Evolutionary conservation across 2,329 filamentous ascomycete genomes (phyloP).

Genomic region (Dactylellina cionopaga): DNA sequence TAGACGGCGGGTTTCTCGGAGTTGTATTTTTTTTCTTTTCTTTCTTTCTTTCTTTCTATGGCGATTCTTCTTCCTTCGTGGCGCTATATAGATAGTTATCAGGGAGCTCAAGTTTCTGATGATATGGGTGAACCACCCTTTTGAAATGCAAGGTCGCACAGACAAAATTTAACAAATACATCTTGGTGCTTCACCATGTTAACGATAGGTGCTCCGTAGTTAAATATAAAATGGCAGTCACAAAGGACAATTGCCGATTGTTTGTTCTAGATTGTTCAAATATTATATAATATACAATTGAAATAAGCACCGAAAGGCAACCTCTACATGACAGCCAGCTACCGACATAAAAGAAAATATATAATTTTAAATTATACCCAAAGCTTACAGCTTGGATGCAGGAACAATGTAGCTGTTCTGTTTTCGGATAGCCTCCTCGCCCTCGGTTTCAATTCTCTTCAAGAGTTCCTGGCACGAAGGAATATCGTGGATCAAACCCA

Average conservation of each 20-base stretch:
- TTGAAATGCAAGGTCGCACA: background rate
- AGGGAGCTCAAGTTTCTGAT: conserved; percentile 1
- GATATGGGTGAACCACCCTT: conserved; percentile 5
- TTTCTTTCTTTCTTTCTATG: background rate
- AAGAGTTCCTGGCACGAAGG: conserved; percentile 77
- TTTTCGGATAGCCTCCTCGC: conserved; percentile 72
- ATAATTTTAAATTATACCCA: conserved; percentile 1
- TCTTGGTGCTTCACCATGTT: background rate
- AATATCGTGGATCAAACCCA: conserved; percentile 85
- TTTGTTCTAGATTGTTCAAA: background rate
- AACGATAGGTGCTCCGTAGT: too few species aligned
- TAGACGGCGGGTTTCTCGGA: conserved; percentile 21
- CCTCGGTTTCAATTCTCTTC: conserved; percentile 79
- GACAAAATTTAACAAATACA: background rate
- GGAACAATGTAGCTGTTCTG: conserved; percentile 68
- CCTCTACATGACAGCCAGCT: conserved; percentile 4
- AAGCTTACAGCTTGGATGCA: conserved; percentile 68
- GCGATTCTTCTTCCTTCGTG: background rate
- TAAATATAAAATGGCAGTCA: background rate
- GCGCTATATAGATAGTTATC: background rate
- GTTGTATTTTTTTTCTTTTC: conserved; percentile 9
- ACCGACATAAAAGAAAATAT: background rate
- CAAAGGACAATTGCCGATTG: too few species aligned
- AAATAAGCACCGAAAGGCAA: conserved; percentile 5
- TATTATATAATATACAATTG: conserved; percentile 24